phyloP scores from a whole-genome alignment of 768 basidiomycete species.

The Pulveroboletus sp. region DNA sequence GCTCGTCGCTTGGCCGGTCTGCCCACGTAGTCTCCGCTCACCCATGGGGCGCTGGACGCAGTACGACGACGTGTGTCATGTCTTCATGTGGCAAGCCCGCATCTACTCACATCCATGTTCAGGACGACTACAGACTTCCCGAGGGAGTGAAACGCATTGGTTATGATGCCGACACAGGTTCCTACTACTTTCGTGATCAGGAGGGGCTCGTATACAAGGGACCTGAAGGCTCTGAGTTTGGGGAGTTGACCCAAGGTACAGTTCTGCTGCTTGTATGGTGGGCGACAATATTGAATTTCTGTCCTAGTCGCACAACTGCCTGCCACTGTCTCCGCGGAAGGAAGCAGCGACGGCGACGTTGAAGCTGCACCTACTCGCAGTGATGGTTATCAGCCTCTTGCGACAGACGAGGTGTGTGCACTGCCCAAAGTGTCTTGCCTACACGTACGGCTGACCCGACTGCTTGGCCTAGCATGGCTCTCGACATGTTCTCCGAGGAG shows the following conservation, averaged over 20 bases:
- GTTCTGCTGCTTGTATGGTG: background rate
- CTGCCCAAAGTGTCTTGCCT: background rate
- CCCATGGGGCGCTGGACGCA: constrained; percentile 37
- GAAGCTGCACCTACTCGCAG: constrained; percentile 51
- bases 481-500: constrained; percentile 32
- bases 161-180: constrained; percentile 67
- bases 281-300: background rate
- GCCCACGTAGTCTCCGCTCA: constrained; percentile 2
- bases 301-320: constrained; percentile 30
- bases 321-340: constrained; percentile 21
- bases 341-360: constrained; percentile 39
- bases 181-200: constrained; percentile 58
- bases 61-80: constrained; percentile 27
- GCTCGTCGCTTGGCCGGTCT: constrained; percentile 19
- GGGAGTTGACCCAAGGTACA: constrained; percentile 43
- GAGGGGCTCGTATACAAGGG: constrained; percentile 54
- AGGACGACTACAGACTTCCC: constrained; percentile 53
- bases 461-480: constrained; percentile 29
- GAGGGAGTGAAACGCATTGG: constrained; percentile 60
- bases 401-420: constrained; percentile 43
- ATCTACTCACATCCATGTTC: constrained; percentile 1
- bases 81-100: background rate
- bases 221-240: constrained; percentile 57
- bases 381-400: constrained; percentile 56
- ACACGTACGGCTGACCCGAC: constrained; percentile 10